Conservation (phyloP, 2,329 filamentous ascomycete species). For the Westerdykella sp. region DNA sequence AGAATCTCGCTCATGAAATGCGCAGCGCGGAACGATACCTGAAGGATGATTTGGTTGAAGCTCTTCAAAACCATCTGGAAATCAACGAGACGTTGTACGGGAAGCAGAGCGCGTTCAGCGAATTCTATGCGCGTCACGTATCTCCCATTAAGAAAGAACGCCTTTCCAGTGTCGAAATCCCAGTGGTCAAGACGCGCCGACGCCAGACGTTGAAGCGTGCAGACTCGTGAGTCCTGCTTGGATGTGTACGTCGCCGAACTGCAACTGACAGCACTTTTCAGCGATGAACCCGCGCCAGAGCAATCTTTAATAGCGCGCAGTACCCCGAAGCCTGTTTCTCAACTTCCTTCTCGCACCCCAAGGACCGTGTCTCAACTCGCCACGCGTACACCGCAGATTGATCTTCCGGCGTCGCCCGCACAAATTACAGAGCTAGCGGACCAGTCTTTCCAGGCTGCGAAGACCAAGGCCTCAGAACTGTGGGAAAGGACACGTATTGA, state of each 20-base stretch:
- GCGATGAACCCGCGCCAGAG: conserved; percentile 41
- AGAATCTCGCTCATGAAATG: conserved; percentile 10
- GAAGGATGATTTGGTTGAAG: conserved; percentile 69
- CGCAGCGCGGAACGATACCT: conserved; percentile 62
- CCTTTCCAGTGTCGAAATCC: conserved; percentile 15
- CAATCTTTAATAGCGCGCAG: conserved; percentile 34
- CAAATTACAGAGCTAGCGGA: conserved; percentile 53
- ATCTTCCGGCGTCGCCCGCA: conserved; percentile 70
- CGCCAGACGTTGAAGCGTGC: conserved; percentile 31
- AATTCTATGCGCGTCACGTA: conserved; percentile 68
- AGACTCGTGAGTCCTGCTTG: conserved; percentile 23
- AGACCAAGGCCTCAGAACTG: conserved; percentile 57
- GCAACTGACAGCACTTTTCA: conserved; percentile 22
- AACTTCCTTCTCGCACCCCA: conserved; percentile 5
- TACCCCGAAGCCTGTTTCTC: conserved; percentile 27
- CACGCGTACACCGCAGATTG: conserved; percentile 14
- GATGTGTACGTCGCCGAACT: conserved; percentile 24
- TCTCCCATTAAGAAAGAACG: conserved; percentile 48
- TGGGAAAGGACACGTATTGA: conserved; percentile 62
- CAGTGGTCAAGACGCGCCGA: conserved; percentile 25
- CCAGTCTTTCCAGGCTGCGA: conserved; percentile 62
- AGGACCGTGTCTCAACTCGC: background rate
- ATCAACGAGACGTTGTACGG: conserved; percentile 61
- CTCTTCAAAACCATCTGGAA: conserved; percentile 35
- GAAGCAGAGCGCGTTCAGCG: conserved; percentile 58